These are phyloP conservation scores for Colletotrichum eleusines DNA, from an alignment of 2,329 filamentous ascomycete genomes.

Conservation along the genomic window DNA sequence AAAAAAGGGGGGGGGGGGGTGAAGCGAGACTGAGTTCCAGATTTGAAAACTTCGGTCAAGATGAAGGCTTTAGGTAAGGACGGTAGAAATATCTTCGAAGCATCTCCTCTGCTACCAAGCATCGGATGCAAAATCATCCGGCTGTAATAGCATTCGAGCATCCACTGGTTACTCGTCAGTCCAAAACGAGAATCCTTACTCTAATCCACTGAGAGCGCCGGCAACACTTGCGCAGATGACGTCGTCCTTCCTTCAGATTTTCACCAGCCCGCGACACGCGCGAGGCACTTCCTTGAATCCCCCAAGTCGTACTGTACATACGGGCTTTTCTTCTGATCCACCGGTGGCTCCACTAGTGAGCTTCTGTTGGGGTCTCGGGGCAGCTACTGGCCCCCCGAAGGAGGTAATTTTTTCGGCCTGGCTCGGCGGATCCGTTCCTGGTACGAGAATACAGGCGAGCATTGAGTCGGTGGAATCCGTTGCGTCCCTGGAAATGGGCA, in stretches of 20 bases:
- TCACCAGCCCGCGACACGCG: conserved; percentile 25
- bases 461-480: conserved; percentile 12
- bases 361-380: conserved; percentile 11
- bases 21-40: background rate
- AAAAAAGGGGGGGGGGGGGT: too few species aligned
- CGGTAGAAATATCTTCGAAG: background rate
- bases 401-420: conserved; percentile 12
- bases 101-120: background rate
- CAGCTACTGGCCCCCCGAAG: conserved; percentile 4
- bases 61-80: too few species aligned
- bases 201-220: background rate
- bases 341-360: conserved; percentile 15
- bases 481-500: conserved; percentile 16
- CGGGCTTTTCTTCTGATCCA: conserved; percentile 28
- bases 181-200: background rate
- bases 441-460: conserved; percentile 7
- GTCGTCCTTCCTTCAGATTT: conserved; percentile 7
- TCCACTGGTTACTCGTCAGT: background rate
- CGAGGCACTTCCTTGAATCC: conserved; percentile 25
- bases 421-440: conserved; percentile 22
- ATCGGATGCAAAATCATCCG: background rate
- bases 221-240: conserved; percentile 5
- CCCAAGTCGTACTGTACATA: background rate
- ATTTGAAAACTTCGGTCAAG: background rate
- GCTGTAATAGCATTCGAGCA: background rate